These are phyloP conservation scores for Tricholoma sp. DNA, from an alignment of 768 basidiomycete genomes.

Conservation along the genomic window DNA sequence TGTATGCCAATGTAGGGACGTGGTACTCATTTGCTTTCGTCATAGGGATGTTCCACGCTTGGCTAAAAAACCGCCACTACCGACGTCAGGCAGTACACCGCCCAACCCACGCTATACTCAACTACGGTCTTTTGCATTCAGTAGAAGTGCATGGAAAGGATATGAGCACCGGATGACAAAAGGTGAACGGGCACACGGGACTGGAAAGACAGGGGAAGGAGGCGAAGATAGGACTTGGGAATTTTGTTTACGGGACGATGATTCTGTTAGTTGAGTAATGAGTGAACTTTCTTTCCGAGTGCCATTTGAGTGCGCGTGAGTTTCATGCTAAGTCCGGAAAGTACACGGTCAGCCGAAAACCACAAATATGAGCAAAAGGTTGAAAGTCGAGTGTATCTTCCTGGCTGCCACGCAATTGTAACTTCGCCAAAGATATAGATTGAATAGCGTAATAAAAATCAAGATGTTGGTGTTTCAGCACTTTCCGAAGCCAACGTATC, in stretches of 20 bases:
- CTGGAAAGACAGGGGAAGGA: conserved; percentile 62
- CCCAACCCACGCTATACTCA: conserved; percentile 67
- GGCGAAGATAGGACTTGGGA: conserved; percentile 89
- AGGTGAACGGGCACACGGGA: conserved; percentile 68
- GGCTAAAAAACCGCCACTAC: conserved; percentile 67
- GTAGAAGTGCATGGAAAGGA: conserved; percentile 65
- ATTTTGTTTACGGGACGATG: conserved; percentile 50
- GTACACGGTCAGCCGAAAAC: not conserved
- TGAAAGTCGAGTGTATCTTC: too few species aligned
- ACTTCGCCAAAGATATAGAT: not conserved
- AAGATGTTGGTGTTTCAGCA: conserved; percentile 10
- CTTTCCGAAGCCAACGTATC: conserved; percentile 11
- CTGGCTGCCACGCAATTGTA: not conserved
- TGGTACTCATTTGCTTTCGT: not conserved
- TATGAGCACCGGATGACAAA: conserved; percentile 96
- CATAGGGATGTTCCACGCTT: conserved; percentile 71
- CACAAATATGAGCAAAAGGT: too few species aligned
- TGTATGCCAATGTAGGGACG: not conserved
- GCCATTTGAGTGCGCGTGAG: not conserved
- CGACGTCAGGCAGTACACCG: conserved; percentile 36
- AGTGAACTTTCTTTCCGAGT: not conserved
- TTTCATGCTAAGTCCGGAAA: not conserved
- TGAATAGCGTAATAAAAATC: conserved; percentile 4
- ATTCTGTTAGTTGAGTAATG: not conserved
- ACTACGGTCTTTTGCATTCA: conserved; percentile 78